phyloP scores from a whole-genome alignment of 306 rosid genomes.

The Pyrus pyrifolia region DNA sequence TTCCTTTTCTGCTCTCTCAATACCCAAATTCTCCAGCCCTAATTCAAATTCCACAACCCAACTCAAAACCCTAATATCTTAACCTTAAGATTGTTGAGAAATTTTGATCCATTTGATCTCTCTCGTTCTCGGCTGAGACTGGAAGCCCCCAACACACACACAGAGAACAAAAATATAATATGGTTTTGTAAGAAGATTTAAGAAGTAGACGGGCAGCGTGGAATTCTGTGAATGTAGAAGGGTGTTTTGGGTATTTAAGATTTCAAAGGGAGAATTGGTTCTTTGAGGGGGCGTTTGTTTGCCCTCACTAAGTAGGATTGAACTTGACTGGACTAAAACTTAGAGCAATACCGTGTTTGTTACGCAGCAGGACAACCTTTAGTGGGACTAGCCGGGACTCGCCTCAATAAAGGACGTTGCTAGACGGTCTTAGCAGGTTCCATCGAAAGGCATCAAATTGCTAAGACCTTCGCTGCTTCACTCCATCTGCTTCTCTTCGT shows the following conservation, averaged over 20 bases:
- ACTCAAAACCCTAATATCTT: not conserved
- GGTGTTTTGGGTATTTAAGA: conserved; percentile 22
- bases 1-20: conserved; percentile 5
- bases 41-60: conserved; percentile 1
- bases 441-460: too few relatives aligned
- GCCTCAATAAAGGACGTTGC: too few relatives aligned
- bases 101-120: conserved; percentile 12
- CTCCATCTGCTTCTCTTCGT: too few relatives aligned
- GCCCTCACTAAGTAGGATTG: too few relatives aligned
- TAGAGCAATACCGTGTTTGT: too few relatives aligned
- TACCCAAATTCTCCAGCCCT: conserved; percentile 12
- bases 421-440: too few relatives aligned
- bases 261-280: not conserved
- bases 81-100: not conserved
- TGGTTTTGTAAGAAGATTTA: not conserved
- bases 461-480: too few relatives aligned
- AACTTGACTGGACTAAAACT: too few relatives aligned
- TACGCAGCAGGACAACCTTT: too few relatives aligned
- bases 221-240: conserved; percentile 11
- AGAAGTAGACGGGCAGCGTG: not conserved
- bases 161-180: not conserved
- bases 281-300: too few relatives aligned
- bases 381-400: too few relatives aligned
- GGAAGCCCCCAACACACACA: not conserved
- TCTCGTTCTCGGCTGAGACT: conserved; percentile 2